These are phyloP conservation scores for Alternaria tenuissima DNA, from an alignment of 2,329 filamentous ascomycete genomes.

Conservation along the genomic window DNA sequence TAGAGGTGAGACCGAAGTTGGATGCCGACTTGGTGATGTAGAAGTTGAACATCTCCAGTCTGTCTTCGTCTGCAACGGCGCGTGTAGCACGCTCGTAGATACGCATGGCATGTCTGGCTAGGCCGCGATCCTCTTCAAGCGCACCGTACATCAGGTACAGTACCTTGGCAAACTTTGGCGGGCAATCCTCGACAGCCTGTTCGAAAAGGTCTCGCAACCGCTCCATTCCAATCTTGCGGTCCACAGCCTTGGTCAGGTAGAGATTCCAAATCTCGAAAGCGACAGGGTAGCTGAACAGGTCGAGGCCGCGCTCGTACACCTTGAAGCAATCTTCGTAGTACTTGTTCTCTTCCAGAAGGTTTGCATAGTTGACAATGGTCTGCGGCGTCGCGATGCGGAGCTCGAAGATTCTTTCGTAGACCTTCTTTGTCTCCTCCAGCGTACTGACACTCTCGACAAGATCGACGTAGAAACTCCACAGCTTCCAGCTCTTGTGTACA, in stretches of 20 bases:
- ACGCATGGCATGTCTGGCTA: conserved; percentile 96
- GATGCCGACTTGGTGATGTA: conserved; percentile 99
- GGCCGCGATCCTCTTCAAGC: conserved; percentile 91
- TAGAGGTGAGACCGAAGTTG: conserved; percentile 96
- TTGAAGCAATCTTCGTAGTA: conserved; percentile 99
- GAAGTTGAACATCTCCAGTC: conserved; percentile 98
- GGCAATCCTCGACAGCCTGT: conserved; percentile 93
- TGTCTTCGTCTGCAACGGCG: conserved; percentile 92
- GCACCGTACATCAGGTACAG: conserved; percentile 99
- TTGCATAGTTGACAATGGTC: conserved; percentile 98
- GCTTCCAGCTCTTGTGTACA: conserved; percentile 98
- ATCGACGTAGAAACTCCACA: conserved; percentile 99
- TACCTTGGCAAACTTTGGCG: conserved; percentile 93
- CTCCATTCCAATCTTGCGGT: conserved; percentile 95
- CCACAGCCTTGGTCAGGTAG: conserved; percentile 95
- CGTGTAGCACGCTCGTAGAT: conserved; percentile 98
- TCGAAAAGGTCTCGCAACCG: conserved; percentile 94
- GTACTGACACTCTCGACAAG: conserved; percentile 93
- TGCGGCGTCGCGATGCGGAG: conserved; percentile 97
- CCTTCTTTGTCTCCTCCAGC: conserved; percentile 88
- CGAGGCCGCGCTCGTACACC: conserved; percentile 91
- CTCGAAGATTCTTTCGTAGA: conserved; percentile 98
- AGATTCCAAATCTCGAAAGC: conserved; percentile 99
- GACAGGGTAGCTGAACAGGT: conserved; percentile 98
- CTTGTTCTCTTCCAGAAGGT: conserved; percentile 89